Conservation (phyloP, 176 grass and related monocot genomes). For the Zizania latifolia region DNA sequence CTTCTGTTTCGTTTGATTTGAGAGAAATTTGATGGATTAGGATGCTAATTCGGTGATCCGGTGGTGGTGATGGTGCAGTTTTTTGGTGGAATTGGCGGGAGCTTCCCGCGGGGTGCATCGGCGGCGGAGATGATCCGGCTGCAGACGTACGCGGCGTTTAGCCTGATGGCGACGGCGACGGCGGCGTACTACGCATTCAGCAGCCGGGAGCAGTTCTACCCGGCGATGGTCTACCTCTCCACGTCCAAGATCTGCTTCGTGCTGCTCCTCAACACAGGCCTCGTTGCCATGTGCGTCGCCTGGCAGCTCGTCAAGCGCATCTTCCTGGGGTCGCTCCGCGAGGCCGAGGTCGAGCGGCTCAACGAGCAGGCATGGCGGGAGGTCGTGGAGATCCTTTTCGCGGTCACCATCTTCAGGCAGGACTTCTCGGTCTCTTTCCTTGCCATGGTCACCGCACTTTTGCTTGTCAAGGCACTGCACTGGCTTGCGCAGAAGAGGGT, state of each 20-base stretch:
- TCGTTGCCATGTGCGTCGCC: constrained; percentile 75
- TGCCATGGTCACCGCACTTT: constrained; percentile 66
- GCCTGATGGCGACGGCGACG: constrained; percentile 74
- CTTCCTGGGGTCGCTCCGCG: constrained; percentile 77
- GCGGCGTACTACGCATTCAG: constrained; percentile 87
- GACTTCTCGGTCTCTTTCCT: constrained; percentile 90
- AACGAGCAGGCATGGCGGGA: constrained; percentile 94
- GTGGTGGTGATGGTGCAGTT: background rate
- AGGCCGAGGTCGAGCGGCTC: constrained; percentile 84
- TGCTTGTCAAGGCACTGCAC: constrained; percentile 69
- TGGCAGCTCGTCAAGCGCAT: constrained; percentile 79
- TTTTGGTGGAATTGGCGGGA: background rate
- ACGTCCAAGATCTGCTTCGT: constrained; percentile 98
- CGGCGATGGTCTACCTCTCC: constrained; percentile 87
- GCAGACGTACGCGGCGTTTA: constrained; percentile 83
- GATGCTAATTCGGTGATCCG: background rate
- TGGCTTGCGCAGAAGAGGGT: constrained; percentile 86
- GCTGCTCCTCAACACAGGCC: constrained; percentile 84
- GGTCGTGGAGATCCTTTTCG: constrained; percentile 88
- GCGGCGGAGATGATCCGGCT: constrained; percentile 65
- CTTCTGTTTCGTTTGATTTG: background rate
- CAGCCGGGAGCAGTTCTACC: constrained; percentile 95
- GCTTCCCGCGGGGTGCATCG: no score
- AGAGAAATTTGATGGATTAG: background rate
- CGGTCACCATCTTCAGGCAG: constrained; percentile 87